Percentiles rank a stretch among this genome's conserved stretches.
Conservation (phyloP, 441 rosid species). For the Populus tomentosa region DNA sequence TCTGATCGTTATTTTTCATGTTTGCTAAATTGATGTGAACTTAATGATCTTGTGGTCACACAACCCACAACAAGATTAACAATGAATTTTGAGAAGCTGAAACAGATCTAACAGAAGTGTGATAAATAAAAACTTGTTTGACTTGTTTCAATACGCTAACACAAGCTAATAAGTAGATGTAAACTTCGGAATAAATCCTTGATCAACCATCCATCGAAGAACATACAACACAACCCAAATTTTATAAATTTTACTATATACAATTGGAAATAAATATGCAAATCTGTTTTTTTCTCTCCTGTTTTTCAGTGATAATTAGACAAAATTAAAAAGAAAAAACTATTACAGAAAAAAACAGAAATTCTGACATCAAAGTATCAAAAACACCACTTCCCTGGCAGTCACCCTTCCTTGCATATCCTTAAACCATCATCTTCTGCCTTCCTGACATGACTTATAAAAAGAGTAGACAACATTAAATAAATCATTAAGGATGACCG, state of each 20-base stretch:
- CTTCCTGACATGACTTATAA: constrained; percentile 2
- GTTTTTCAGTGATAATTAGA: not conserved
- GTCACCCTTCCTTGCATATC: constrained; percentile 23
- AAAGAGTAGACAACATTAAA: constrained; percentile 1
- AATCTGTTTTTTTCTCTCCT: not conserved
- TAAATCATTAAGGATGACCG: not conserved
- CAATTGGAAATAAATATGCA: constrained; percentile 7
- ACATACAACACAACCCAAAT: not conserved
- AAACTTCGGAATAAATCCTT: not conserved
- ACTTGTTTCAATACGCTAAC: too few relatives aligned
- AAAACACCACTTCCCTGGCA: constrained; percentile 10
- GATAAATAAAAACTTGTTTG: too few relatives aligned
- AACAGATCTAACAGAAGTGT: not conserved
- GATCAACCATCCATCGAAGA: not conserved
- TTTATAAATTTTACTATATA: not conserved
- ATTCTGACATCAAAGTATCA: constrained; percentile 7
- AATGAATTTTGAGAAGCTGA: not conserved
- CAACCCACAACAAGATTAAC: not conserved
- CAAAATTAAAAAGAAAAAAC: too few relatives aligned
- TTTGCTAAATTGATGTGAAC: not conserved
- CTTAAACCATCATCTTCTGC: constrained; percentile 2
- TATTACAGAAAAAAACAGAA: constrained; percentile 10
- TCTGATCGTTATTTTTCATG: not conserved
- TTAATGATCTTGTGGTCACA: not conserved
- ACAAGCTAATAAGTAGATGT: too few relatives aligned